Evolutionary conservation across 2,329 filamentous ascomycete genomes (phyloP).

Genomic region (Zymoseptoria pseudotritici): DNA sequence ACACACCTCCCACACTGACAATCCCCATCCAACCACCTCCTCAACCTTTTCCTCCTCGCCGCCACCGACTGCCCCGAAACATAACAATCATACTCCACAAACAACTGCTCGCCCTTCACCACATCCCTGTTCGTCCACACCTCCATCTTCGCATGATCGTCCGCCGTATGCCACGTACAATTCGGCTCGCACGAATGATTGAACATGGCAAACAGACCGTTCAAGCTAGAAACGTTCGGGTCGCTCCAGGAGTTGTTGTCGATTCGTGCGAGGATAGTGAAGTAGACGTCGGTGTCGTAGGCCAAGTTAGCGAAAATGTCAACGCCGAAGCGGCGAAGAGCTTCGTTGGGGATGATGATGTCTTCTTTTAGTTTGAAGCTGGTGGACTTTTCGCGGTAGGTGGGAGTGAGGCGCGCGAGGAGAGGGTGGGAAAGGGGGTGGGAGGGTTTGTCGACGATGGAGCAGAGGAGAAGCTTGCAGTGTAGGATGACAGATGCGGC

Average conservation of each 20-base stretch:
- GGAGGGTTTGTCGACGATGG: slow-evolving; percentile 8
- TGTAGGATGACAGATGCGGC: slow-evolving; percentile 9
- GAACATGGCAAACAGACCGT: slow-evolving; percentile 87
- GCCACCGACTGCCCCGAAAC: slow-evolving; percentile 8
- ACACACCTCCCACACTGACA: slow-evolving; percentile 24
- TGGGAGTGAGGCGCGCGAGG: slow-evolving; percentile 22
- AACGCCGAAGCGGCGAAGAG: slow-evolving; percentile 72
- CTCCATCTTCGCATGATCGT: slow-evolving; percentile 15
- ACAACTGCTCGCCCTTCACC: slow-evolving; percentile 22
- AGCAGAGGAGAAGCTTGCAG: slow-evolving; percentile 15
- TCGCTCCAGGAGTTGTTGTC: slow-evolving; percentile 74
- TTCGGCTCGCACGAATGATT: slow-evolving; percentile 95
- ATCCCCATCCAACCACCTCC: slow-evolving; percentile 21
- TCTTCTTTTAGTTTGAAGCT: slow-evolving; percentile 66
- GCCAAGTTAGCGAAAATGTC: slow-evolving; percentile 56
- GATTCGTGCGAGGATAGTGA: slow-evolving; percentile 83
- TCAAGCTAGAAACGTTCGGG: slow-evolving; percentile 43
- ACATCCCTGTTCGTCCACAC: slow-evolving; percentile 12
- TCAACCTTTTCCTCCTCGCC: slow-evolving; percentile 13
- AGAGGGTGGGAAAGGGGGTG: slow-evolving; percentile 23
- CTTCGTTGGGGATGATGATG: slow-evolving; percentile 60
- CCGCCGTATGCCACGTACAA: slow-evolving; percentile 62
- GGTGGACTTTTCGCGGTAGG: slow-evolving; percentile 13
- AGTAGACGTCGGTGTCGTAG: slow-evolving; percentile 76
- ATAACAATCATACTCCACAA: slow-evolving; percentile 22